These are phyloP conservation scores for Hanseniaspora hatyaiensis DNA, from an alignment of 805 yeast species.

Conservation along the genomic window DNA sequence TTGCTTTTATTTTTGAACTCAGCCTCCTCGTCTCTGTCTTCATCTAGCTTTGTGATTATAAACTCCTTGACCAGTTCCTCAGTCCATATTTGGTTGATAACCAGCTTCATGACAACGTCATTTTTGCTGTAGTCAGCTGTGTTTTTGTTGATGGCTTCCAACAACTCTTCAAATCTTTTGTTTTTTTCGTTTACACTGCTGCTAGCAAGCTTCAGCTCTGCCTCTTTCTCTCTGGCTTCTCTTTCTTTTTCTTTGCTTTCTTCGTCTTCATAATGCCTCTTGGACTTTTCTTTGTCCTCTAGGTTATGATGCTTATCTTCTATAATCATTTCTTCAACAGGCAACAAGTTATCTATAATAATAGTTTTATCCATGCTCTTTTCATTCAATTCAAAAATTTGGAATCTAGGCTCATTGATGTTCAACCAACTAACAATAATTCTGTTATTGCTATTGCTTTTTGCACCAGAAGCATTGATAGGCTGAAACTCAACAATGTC, in stretches of 20 bases:
- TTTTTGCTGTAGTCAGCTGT: conserved; percentile 1
- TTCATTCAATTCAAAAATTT: conserved; percentile 22
- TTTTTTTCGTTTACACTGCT: conserved; percentile 10
- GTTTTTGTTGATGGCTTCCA: conserved; percentile 3
- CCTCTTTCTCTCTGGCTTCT: conserved; percentile 26
- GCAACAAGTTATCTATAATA: conserved; percentile 22
- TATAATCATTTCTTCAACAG: conserved; percentile 16
- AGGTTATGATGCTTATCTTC: conserved; percentile 12
- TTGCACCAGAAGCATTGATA: not conserved
- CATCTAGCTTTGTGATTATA: conserved; percentile 24
- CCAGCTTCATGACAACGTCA: conserved; percentile 11
- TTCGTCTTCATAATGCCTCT: conserved; percentile 28
- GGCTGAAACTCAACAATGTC: conserved; percentile 24
- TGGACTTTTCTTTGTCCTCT: conserved; percentile 27
- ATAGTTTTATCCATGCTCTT: conserved; percentile 22
- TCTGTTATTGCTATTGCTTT: conserved; percentile 14
- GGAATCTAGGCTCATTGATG: conserved; percentile 33
- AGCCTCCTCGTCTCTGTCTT: not conserved
- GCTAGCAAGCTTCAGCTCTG: conserved; percentile 18
- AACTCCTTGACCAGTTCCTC: conserved; percentile 25
- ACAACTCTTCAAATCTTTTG: conserved; percentile 9
- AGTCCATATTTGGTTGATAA: conserved; percentile 21
- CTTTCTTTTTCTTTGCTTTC: conserved; percentile 21
- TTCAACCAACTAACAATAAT: conserved; percentile 31
- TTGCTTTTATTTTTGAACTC: conserved; percentile 31